Percentiles rank a stretch among this genome's conserved stretches.
Evolutionary conservation across 768 basidiomycete species (phyloP).

Genomic region (Hericium erinaceus): DNA sequence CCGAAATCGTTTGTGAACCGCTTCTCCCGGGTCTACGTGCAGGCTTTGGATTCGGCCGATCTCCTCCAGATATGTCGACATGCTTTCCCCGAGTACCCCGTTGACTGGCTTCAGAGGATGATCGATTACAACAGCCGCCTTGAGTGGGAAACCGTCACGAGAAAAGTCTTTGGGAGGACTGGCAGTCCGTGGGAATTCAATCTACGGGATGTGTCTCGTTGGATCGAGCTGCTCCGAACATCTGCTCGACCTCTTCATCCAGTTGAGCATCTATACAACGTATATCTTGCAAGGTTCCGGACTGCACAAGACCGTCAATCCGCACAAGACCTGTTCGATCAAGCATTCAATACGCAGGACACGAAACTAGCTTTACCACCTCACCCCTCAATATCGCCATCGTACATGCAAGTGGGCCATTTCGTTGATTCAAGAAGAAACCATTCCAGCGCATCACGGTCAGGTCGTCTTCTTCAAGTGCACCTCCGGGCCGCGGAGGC

Average conservation of each 20-base stretch:
- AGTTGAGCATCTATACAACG: slow-evolving; percentile 49
- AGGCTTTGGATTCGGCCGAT: slow-evolving; percentile 74
- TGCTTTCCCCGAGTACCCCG: slow-evolving; percentile 55
- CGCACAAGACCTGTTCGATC: slow-evolving; percentile 45
- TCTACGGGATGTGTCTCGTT: slow-evolving; percentile 85
- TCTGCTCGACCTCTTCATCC: slow-evolving; percentile 36
- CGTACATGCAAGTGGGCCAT: slow-evolving; percentile 58
- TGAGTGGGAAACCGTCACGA: slow-evolving; percentile 54
- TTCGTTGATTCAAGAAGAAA: slow-evolving; percentile 30
- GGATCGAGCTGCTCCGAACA: slow-evolving; percentile 52
- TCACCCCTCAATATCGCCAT: slow-evolving; percentile 35
- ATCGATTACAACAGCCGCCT: slow-evolving; percentile 72
- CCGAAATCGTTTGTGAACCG: slow-evolving; percentile 97
- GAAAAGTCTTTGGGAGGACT: slow-evolving; percentile 60
- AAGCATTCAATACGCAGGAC: slow-evolving; percentile 32
- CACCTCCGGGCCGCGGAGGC: slow-evolving; percentile 67
- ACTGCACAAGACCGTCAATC: slow-evolving; percentile 50
- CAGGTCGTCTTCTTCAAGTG: slow-evolving; percentile 43
- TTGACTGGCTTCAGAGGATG: slow-evolving; percentile 56
- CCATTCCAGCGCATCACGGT: slow-evolving; percentile 27
- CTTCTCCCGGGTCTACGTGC: slow-evolving; percentile 94
- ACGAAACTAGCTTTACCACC: slow-evolving; percentile 21
- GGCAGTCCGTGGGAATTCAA: slow-evolving; percentile 99
- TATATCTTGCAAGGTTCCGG: slow-evolving; percentile 87
- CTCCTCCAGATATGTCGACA: slow-evolving; percentile 68